A percentile compares a stretch with the other conserved stretches of the same genome.
phyloP scores from a whole-genome alignment of 768 basidiomycete genomes.

The Tulasnella sp. region DNA sequence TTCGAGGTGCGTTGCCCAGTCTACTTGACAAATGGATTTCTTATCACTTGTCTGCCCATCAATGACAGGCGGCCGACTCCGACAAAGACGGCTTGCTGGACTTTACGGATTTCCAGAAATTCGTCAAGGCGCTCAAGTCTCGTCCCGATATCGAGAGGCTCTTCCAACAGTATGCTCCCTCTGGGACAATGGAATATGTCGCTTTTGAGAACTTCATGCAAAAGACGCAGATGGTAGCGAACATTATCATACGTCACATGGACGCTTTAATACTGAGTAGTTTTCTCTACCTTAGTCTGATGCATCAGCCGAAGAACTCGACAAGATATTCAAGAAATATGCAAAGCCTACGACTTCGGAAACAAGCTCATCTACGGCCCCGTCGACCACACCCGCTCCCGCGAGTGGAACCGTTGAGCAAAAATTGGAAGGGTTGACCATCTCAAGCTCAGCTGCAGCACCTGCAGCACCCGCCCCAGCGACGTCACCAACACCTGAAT shows the following conservation, averaged over 20 bases:
- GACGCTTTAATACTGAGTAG: slow-evolving; percentile 26
- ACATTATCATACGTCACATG: slow-evolving; percentile 30
- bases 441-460: not conserved
- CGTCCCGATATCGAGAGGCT: slow-evolving; percentile 72
- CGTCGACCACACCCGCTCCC: not conserved
- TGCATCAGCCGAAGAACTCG: slow-evolving; percentile 29
- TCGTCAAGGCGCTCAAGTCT: slow-evolving; percentile 76
- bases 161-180: slow-evolving; percentile 39
- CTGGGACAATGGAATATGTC: slow-evolving; percentile 34
- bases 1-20: slow-evolving; percentile 16
- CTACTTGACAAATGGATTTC: too few relatives aligned
- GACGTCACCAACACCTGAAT: not conserved
- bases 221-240: slow-evolving; percentile 43
- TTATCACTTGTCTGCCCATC: too few relatives aligned
- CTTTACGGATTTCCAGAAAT: slow-evolving; percentile 69
- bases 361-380: not conserved
- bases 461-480: slow-evolving; percentile 23
- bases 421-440: not conserved
- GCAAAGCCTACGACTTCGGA: slow-evolving; percentile 22
- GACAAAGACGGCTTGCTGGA: slow-evolving; percentile 53
- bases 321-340: slow-evolving; percentile 37
- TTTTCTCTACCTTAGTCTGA: slow-evolving; percentile 28
- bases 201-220: slow-evolving; percentile 48
- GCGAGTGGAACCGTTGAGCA: not conserved
- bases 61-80: slow-evolving; percentile 52